Conservation (phyloP, 2,329 filamentous ascomycete genomes). For the Clarireedia homoeocarpa region DNA sequence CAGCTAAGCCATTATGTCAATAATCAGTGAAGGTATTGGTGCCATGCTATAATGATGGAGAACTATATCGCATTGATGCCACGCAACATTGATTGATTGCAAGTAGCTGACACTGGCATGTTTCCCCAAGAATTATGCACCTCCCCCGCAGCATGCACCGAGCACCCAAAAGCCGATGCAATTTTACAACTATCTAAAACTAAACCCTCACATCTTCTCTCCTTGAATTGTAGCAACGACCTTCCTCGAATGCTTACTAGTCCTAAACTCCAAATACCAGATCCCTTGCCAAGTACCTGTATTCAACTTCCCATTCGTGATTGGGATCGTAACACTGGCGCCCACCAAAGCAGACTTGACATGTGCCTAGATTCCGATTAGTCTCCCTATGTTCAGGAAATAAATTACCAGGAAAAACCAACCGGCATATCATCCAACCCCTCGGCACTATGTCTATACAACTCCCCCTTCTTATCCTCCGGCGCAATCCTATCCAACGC, state of each 20-base stretch:
- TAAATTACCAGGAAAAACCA: slow-evolving; percentile 23
- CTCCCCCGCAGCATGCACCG: too few relatives aligned
- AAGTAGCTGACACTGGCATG: too few relatives aligned
- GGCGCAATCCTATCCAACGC: slow-evolving; percentile 86
- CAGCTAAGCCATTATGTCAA: too few relatives aligned
- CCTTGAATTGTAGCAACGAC: slow-evolving; percentile 93
- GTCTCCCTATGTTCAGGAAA: too few relatives aligned
- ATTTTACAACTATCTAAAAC: background rate
- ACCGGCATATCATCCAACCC: slow-evolving; percentile 92
- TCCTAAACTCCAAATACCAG: slow-evolving; percentile 89
- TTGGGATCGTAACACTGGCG: slow-evolving; percentile 83
- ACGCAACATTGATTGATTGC: too few relatives aligned
- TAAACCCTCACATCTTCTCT: slow-evolving; percentile 45
- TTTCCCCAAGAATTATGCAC: too few relatives aligned
- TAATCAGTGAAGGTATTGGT: too few relatives aligned
- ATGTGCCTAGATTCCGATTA: slow-evolving; percentile 53
- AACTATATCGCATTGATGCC: too few relatives aligned
- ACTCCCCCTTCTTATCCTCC: slow-evolving; percentile 63
- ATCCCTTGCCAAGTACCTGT: slow-evolving; percentile 78
- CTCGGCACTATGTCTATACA: slow-evolving; percentile 85
- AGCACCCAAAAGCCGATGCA: too few relatives aligned
- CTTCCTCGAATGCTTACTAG: slow-evolving; percentile 65
- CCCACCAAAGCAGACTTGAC: slow-evolving; percentile 88
- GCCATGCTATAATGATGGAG: too few relatives aligned
- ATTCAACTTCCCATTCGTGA: slow-evolving; percentile 71